Conservation (phyloP, 140 eudicot genomes). For the Bidens hawaiensis region DNA sequence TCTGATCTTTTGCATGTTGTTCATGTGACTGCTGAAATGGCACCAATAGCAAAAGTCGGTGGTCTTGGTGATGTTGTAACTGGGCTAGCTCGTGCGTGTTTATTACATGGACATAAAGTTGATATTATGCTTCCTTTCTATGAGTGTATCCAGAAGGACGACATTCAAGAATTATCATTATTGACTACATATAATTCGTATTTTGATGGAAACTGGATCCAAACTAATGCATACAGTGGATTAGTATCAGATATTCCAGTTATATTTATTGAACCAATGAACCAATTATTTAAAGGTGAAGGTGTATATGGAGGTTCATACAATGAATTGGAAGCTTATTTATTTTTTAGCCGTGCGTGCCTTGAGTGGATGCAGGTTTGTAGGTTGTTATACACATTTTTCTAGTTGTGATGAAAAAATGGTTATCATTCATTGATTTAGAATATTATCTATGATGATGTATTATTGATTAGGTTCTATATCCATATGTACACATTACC, state of each 20-base stretch:
- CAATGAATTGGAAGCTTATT: slow-evolving; percentile 83
- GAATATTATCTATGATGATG: slow-evolving; percentile 6
- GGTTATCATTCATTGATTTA: no score
- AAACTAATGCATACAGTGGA: slow-evolving; percentile 68
- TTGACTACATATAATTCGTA: slow-evolving; percentile 55
- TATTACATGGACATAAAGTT: slow-evolving; percentile 73
- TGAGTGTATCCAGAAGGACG: slow-evolving; percentile 66
- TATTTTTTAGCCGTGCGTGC: slow-evolving; percentile 90
- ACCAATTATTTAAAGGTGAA: slow-evolving; percentile 76
- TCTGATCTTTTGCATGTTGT: slow-evolving; percentile 59
- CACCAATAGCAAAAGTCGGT: slow-evolving; percentile 88
- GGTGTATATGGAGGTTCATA: slow-evolving; percentile 81
- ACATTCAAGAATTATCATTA: slow-evolving; percentile 41
- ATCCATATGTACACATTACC: background rate
- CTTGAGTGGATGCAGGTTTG: slow-evolving; percentile 96
- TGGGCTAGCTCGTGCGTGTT: slow-evolving; percentile 81
- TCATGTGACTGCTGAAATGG: slow-evolving; percentile 90
- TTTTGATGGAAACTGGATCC: slow-evolving; percentile 70
- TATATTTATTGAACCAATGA: slow-evolving; percentile 68
- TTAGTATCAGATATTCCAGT: slow-evolving; percentile 66
- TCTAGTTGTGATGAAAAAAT: background rate
- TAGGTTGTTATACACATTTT: slow-evolving; percentile 5
- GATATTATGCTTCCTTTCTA: slow-evolving; percentile 84
- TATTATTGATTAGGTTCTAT: background rate
- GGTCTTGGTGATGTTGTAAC: slow-evolving; percentile 95